A percentile compares a stretch with the other conserved stretches of the same genome.
Conservation (phyloP, 2,329 filamentous ascomycete genomes). For the Zymoseptoria crescenta region DNA sequence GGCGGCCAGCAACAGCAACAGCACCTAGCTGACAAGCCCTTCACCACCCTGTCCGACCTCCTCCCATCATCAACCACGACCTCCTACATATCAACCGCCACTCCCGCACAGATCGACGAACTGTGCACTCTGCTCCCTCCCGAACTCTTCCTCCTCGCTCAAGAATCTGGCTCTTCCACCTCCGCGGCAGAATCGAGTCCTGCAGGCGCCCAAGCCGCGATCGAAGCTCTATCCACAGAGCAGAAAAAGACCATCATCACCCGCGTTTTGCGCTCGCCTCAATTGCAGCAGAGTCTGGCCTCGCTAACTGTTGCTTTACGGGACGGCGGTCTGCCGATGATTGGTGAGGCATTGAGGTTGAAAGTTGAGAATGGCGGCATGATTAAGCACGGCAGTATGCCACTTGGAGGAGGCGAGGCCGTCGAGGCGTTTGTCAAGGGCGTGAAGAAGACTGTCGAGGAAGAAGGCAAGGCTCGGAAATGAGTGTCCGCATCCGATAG, state of each 20-base stretch:
- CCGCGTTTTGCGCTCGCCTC: slow-evolving; percentile 78
- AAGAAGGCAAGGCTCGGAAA: slow-evolving; percentile 34
- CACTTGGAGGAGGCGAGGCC: slow-evolving; percentile 78
- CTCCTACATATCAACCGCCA: slow-evolving; percentile 62
- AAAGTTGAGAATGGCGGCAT: slow-evolving; percentile 79
- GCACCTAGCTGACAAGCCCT: slow-evolving; percentile 55
- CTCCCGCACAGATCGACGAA: slow-evolving; percentile 58
- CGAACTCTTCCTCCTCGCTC: slow-evolving; percentile 66
- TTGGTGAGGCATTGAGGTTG: slow-evolving; percentile 77
- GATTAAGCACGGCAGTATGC: slow-evolving; percentile 68
- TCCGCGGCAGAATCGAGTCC: slow-evolving; percentile 52
- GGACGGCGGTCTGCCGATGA: slow-evolving; percentile 82
- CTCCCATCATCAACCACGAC: slow-evolving; percentile 71
- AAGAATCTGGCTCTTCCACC: slow-evolving; percentile 50
- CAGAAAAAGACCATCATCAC: slow-evolving; percentile 77
- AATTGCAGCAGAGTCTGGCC: slow-evolving; percentile 78
- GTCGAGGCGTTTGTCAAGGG: slow-evolving; percentile 88
- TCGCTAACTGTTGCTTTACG: slow-evolving; percentile 81
- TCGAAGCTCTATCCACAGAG: slow-evolving; percentile 61
- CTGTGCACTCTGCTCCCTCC: slow-evolving; percentile 74
- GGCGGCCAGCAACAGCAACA: slow-evolving; percentile 26
- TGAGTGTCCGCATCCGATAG: neutral
- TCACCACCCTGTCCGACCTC: slow-evolving; percentile 79
- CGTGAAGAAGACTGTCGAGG: slow-evolving; percentile 69
- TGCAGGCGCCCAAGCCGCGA: slow-evolving; percentile 62